These are phyloP conservation scores for Tolypocladium pustulatum DNA, from an alignment of 2,329 filamentous ascomycete species.

Conservation along the genomic window DNA sequence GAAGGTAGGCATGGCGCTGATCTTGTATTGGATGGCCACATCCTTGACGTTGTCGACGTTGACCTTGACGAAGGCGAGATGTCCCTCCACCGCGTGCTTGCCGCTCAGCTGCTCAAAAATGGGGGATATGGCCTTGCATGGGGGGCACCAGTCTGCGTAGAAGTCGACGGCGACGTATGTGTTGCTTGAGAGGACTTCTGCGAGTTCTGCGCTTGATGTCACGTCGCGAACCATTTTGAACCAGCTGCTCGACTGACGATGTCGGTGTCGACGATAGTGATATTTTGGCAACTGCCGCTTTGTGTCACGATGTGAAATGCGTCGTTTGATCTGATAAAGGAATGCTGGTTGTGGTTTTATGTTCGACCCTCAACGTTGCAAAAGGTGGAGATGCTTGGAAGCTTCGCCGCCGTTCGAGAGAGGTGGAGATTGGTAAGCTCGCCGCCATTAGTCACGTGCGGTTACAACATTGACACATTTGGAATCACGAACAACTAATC, in stretches of 20 bases:
- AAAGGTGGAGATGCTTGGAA: background rate
- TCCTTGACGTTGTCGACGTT: slow-evolving; percentile 78
- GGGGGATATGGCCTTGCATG: slow-evolving; percentile 37
- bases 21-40: slow-evolving; percentile 62
- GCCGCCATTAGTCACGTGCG: background rate
- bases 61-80: slow-evolving; percentile 71
- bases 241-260: background rate
- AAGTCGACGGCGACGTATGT: slow-evolving; percentile 37
- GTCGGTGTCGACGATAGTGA: background rate
- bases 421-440: background rate
- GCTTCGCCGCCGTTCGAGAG: background rate
- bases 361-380: background rate
- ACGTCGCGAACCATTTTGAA: slow-evolving; percentile 15
- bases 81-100: slow-evolving; percentile 9
- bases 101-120: slow-evolving; percentile 21
- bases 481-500: background rate
- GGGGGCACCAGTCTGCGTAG: slow-evolving; percentile 40
- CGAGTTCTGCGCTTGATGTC: slow-evolving; percentile 20
- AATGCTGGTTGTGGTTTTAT: background rate
- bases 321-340: background rate
- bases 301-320: background rate
- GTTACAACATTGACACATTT: background rate
- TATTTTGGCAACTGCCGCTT: background rate
- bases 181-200: slow-evolving; percentile 24
- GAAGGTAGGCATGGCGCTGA: slow-evolving; percentile 94